Evolutionary conservation across 306 rosid genomes (phyloP).

Genomic region (Cajanus cajan): DNA sequence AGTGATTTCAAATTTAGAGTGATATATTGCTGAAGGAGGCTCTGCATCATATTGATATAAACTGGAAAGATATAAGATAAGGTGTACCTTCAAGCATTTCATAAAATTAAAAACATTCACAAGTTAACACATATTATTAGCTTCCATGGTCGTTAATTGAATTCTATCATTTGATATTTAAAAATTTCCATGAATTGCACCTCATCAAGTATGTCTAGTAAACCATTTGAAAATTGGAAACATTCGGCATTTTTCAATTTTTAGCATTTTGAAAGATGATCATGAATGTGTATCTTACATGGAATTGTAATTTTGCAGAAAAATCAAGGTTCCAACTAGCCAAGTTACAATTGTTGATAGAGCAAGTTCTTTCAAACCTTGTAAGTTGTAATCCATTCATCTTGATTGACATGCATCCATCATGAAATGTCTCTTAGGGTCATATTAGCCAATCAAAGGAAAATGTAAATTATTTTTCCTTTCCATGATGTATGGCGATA

Average conservation of each 20-base stretch:
- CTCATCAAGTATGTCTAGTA: not conserved
- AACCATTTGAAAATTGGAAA: not conserved
- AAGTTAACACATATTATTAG: no score
- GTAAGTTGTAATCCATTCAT: constrained; percentile 22
- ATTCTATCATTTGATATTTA: not conserved
- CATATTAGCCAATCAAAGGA: no score
- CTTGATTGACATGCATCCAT: not conserved
- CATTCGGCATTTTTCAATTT: not conserved
- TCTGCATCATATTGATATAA: no score
- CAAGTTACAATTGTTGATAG: not conserved
- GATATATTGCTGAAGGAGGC: no score
- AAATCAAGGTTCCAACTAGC: not conserved
- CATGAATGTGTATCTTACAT: not conserved
- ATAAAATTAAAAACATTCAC: no score
- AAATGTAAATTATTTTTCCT: no score
- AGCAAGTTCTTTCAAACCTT: constrained; percentile 22
- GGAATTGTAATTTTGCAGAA: constrained; percentile 5
- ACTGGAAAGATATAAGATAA: no score
- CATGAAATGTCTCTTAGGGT: no score
- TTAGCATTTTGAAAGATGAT: not conserved
- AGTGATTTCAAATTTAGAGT: no score
- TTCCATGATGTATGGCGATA: no score
- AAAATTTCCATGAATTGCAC: not conserved
- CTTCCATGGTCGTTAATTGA: not conserved
- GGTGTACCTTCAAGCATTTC: no score